Evolutionary conservation across 306 rosid genomes (phyloP).

Genomic region (Hylodesmum podocarpum): DNA sequence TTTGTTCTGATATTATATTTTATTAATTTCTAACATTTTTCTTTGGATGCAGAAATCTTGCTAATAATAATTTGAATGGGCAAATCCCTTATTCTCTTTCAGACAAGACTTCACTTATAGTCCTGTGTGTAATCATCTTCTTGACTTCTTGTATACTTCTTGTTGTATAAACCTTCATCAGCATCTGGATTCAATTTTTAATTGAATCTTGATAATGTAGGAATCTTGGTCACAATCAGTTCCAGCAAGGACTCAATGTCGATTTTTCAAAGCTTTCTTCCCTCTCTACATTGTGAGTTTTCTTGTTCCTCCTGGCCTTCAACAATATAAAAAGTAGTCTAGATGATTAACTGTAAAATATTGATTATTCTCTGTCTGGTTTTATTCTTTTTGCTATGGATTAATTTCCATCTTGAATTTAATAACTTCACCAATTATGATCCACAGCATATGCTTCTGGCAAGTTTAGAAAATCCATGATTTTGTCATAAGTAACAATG

Average conservation of each 20-base stretch:
- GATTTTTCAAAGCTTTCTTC: slow-evolving; percentile 68
- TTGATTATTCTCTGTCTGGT: background rate
- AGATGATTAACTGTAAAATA: slow-evolving; percentile 16
- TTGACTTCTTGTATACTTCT: slow-evolving; percentile 24
- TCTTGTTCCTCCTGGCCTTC: slow-evolving; percentile 35
- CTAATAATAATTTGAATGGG: slow-evolving; percentile 59
- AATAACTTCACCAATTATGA: slow-evolving; percentile 1
- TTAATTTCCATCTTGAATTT: background rate
- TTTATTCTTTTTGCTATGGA: background rate
- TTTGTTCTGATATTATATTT: slow-evolving; percentile 22
- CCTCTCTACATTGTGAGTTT: slow-evolving; percentile 76
- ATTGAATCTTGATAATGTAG: slow-evolving; percentile 49
- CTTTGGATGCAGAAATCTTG: slow-evolving; percentile 73
- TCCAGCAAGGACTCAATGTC: slow-evolving; percentile 55
- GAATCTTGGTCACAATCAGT: slow-evolving; percentile 82
- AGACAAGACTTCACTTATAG: slow-evolving; percentile 51
- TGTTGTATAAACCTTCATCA: slow-evolving; percentile 12
- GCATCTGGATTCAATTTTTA: slow-evolving; percentile 24
- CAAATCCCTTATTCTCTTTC: slow-evolving; percentile 69
- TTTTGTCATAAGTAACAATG: background rate
- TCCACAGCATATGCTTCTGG: background rate
- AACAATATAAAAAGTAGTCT: slow-evolving; percentile 11
- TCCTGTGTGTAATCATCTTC: slow-evolving; percentile 63
- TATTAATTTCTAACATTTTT: slow-evolving; percentile 26
- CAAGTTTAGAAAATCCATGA: background rate